Evolutionary conservation across 257 asterid species (phyloP), one percentile per base, ranked within the genome.

Genomic region (Nicotiana knightiana): DNA sequence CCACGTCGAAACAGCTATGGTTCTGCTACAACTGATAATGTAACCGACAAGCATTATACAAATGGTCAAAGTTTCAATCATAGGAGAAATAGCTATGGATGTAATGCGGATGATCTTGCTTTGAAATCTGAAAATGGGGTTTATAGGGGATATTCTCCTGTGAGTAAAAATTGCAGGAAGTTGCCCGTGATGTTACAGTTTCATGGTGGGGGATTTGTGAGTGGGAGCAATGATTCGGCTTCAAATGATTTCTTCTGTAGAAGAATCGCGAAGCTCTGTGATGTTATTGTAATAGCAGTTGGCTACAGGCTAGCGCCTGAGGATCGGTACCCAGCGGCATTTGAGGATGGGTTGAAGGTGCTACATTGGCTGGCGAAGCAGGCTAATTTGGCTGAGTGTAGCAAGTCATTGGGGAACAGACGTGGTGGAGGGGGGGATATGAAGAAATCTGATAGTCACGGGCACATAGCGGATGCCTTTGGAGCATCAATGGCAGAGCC

Each of bases 401-500:
- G 87, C 58, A 93, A 93, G 90, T 91, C 97, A 0, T 81, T 86
- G 81, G 97, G 93, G 78, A 84, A 83, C 57, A 77, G 85, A 18
- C 75, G 86, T 76, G 89, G 85, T 11, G 89, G 89, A 53, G 88
- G 86, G 54, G 91, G 88, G 48, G 93, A 91, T 84, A 67, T 90
- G 90, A 90, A 92, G 90, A 89, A 87, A 86, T 83, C 89, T 11
- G 96, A 91, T 82, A 85, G 86, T 76, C 88, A 79, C 82, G 81
- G 90, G 90, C 97, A 86, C 79, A 84, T 94, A 86, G 89, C 93
- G 1, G 97, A 94, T 82, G 97, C 94, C 2, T 92, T 94, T 80
- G 97, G 98, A 65, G 97, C 97, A 61, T 93, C 97, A 16, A 83
- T 93, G 97, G 94, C 91, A 53, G 98, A 95, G 89, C 98, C 98